Conservation (phyloP, 495 filamentous ascomycete species). For the Podospora didyma region DNA sequence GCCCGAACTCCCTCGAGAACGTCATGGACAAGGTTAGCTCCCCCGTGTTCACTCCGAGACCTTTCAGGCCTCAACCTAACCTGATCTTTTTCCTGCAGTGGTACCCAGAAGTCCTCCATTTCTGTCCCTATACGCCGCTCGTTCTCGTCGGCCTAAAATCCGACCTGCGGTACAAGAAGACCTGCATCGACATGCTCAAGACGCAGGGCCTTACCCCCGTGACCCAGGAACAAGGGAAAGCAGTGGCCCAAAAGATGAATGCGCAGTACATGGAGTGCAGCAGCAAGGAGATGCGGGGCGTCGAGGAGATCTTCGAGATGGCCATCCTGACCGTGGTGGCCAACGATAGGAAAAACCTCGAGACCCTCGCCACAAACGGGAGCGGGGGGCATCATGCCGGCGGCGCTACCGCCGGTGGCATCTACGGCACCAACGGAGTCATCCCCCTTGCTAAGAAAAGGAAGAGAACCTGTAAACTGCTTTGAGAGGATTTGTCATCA, state of each 20-base stretch:
- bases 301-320: constrained; percentile 88
- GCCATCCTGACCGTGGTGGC: constrained; percentile 85
- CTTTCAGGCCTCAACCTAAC: too few species aligned
- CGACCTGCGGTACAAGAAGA: constrained; percentile 88
- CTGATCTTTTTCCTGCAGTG: constrained; percentile 56
- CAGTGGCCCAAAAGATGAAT: constrained; percentile 86
- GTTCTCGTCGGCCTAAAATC: constrained; percentile 95
- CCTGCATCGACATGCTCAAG: constrained; percentile 96
- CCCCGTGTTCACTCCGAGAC: too few species aligned
- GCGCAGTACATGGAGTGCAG: constrained; percentile 97
- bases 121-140: constrained; percentile 94
- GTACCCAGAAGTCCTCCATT: constrained; percentile 98
- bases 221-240: constrained; percentile 80
- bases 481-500: constrained; percentile 16
- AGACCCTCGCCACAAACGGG: constrained; percentile 35
- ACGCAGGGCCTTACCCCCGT: constrained; percentile 96
- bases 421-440: constrained; percentile 19
- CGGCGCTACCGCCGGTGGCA: constrained; percentile 7
- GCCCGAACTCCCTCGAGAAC: constrained; percentile 95
- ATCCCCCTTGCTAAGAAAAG: constrained; percentile 47
- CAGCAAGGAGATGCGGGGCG: constrained; percentile 92
- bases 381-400: constrained; percentile 2
- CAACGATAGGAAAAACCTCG: constrained; percentile 53
- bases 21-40: constrained; percentile 97
- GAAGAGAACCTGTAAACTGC: constrained; percentile 51